Evolutionary conservation across 2,329 filamentous ascomycete genomes (phyloP).

Genomic region (Colletotrichum neosansevieriae): DNA sequence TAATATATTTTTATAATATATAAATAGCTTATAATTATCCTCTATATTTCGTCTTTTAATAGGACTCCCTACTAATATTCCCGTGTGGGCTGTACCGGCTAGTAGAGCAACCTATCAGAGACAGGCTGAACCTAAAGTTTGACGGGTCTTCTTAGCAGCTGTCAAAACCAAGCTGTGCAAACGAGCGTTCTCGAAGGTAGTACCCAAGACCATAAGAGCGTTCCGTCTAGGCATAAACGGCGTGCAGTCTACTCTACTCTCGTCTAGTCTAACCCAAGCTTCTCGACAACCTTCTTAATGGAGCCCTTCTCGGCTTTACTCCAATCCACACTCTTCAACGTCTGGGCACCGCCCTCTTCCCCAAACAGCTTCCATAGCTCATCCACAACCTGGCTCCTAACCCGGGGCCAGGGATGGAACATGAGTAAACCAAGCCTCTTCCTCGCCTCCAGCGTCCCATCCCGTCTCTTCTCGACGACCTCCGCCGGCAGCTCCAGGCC

Average conservation of each 20-base stretch:
- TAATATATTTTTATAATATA: not conserved
- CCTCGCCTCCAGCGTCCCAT: slow-evolving; percentile 65
- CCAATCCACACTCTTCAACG: slow-evolving; percentile 69
- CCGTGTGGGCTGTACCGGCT: too few relatives aligned
- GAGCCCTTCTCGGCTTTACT: slow-evolving; percentile 62
- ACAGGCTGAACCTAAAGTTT: too few relatives aligned
- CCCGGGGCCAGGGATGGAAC: slow-evolving; percentile 83
- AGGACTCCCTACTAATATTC: too few relatives aligned
- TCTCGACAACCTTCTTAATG: slow-evolving; percentile 57
- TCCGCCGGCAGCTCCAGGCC: slow-evolving; percentile 37
- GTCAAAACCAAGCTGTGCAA: too few relatives aligned
- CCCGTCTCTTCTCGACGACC: slow-evolving; percentile 50
- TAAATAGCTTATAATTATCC: too few relatives aligned
- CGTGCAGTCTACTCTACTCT: not conserved
- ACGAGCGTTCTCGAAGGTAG: too few relatives aligned
- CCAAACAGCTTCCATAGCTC: slow-evolving; percentile 66
- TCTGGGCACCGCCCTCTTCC: slow-evolving; percentile 44
- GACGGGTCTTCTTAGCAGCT: too few relatives aligned
- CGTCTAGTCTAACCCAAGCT: slow-evolving; percentile 52
- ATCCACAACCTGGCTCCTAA: slow-evolving; percentile 71
- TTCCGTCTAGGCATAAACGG: not conserved
- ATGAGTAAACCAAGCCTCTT: slow-evolving; percentile 80
- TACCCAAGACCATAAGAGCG: not conserved
- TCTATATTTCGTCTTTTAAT: not conserved
- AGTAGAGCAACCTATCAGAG: too few relatives aligned